These are phyloP conservation scores for Lactarius trivialis DNA, from an alignment of 768 basidiomycete species.

Conservation along the genomic window DNA sequence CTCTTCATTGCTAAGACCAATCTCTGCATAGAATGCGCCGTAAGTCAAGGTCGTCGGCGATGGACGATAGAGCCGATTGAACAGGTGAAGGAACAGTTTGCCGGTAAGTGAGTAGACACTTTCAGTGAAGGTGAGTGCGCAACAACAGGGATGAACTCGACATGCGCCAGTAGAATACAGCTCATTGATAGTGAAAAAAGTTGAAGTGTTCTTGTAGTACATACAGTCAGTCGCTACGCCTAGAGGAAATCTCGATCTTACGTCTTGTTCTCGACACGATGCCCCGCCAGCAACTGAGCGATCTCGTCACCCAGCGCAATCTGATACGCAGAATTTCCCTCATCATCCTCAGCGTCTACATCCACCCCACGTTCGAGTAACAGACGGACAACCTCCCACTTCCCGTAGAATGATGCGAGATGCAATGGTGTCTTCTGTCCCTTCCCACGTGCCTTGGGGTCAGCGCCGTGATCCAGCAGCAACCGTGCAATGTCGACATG, in stretches of 20 bases:
- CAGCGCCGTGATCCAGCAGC: not conserved
- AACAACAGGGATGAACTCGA: too few species aligned
- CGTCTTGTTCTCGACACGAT: not conserved
- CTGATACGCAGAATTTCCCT: not conserved
- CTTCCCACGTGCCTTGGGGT: not conserved
- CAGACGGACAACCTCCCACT: not conserved
- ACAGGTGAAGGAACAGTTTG: too few species aligned
- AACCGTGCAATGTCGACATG: not conserved
- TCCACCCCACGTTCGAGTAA: not conserved
- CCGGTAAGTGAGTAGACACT: too few species aligned
- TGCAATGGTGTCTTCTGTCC: not conserved
- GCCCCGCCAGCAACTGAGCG: not conserved
- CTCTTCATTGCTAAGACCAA: too few species aligned
- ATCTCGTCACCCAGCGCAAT: not conserved
- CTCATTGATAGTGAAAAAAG: slow-evolving; percentile 6
- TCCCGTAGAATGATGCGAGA: too few species aligned
- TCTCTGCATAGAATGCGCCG: too few species aligned
- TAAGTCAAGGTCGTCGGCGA: too few species aligned
- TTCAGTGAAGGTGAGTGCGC: too few species aligned
- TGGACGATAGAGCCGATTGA: too few species aligned
- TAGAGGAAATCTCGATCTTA: not conserved
- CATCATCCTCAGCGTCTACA: not conserved
- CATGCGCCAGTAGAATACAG: too few species aligned
- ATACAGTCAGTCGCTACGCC: not conserved
- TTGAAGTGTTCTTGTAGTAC: not conserved